Evolutionary conservation across 2,329 filamentous ascomycete genomes (phyloP), one percentile per base, ranked within the genome.

Genomic region (Aspergillus proliferans): DNA sequence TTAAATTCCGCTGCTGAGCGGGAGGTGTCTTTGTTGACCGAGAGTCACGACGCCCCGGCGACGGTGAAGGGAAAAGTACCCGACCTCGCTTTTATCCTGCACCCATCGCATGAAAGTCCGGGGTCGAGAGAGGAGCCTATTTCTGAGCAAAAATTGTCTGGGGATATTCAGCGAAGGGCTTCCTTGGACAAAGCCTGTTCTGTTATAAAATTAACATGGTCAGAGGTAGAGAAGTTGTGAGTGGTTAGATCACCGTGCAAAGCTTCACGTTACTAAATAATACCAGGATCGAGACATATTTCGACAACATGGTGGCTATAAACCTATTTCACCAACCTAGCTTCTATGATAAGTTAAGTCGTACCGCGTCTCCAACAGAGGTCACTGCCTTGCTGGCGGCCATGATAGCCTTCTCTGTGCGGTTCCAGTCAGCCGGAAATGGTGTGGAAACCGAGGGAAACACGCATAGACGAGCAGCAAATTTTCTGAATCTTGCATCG

Each of bases 221-320:
- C 4, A 10, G 22, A 15, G 12, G 19, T 43, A n/a, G 43, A 45
- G 18, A n/a, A 34, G n/a, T 19, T 36, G 43, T 34, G 28, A 45
- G 26, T 33, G 14, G 7, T 45, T 22, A 6, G 10, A 18, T 9
- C 3, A 9, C 28, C 1, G 8, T 30, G 10, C 26, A 4, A 30
- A 12, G 12, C 18, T 45, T 2, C 12, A 10, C 3, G n/a, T 19
- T 41, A 12, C 15, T 36, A 15, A 36, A 4, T n/a, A n/a, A 26
- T 3, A 28, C 9, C 26, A 28, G 26, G 26, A 28, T 45, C 2
- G 19, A 7, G 3, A n/a, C 10, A 21, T 45, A 45, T 34, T 68
- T 68, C 45, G 55, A 60, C 36, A 64, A 64, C 47, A 66, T 66
- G 60, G 57, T 59, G 2, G 53, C 64, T 7, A 63, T 68, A 28